Base-by-base conservation (phyloP, 2,329 filamentous ascomycete genomes). In the Cladophialophora carrionii region DNA sequence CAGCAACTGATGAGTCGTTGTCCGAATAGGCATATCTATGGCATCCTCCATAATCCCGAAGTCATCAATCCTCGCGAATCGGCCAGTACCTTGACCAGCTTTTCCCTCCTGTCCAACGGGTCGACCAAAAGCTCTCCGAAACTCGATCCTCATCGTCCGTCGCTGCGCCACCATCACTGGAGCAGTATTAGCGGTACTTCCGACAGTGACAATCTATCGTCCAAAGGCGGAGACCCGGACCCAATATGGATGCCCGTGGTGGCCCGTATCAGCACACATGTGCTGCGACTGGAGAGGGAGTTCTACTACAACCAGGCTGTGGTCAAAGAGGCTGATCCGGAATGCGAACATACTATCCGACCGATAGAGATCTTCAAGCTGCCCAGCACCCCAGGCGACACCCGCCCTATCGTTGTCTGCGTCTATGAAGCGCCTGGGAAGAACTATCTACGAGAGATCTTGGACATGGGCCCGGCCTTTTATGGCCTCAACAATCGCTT, bases 281-380 rank as follows among this genome's bases (percentile, higher is more conserved):
- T 89, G 17, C 81, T 96, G 59, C 87, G 93, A 7, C 87, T 97
- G 71, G 93, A 98, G 80, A 84, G 93, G 67, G 89, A 94, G 63
- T 97, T 90, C 73, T 90, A 96, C 72, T 90, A 95, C 70, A 87
- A 88, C 73, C 91, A 90, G 77, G 86, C 83, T 65, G 82, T 96
- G 56, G 87, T 88, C 46, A 82, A 85, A 62, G 87, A 87, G 14
- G 88, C 87, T 29, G 91, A 96, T 74, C 88, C 89, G 0, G 80
- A 88, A 24, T 89, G 87, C 67, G 83, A 87, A 62, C 91, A 96
- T 74, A 93, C 95, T 65, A 85, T 91, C 46, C 88, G 87, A 64
- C 92, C 92, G 0, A 81, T 98, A 62, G 91, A 96, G 69, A 84
- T 96, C 49, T 82, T 94, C 62, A 85, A 90, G 31, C 79, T 97